A percentile compares a stretch with the other conserved stretches of the same genome.
phyloP scores from a whole-genome alignment of 805 yeast species.

The Ogataea ramenticola region DNA sequence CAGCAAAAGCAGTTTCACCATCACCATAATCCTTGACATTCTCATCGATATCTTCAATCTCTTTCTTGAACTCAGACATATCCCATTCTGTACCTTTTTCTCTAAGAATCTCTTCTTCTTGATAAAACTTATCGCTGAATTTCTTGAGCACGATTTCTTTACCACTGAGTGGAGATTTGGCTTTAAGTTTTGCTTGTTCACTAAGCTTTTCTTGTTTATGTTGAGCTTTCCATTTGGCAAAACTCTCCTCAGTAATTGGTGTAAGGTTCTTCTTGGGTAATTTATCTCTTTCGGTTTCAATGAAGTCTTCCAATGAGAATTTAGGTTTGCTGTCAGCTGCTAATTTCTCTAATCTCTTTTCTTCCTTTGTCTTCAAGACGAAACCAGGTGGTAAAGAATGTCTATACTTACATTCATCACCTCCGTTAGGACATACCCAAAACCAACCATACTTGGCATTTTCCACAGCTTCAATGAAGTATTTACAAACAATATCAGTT shows the following conservation, averaged over 20 bases:
- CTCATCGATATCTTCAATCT: constrained; percentile 42
- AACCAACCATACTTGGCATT: constrained; percentile 98
- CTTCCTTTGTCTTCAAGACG: constrained; percentile 94
- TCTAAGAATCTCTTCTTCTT: constrained; percentile 41
- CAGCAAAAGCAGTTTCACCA: constrained; percentile 37
- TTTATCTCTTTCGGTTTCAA: constrained; percentile 86
- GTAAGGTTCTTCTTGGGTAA: constrained; percentile 71
- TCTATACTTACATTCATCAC: constrained; percentile 85
- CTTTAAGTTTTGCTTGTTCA: constrained; percentile 20
- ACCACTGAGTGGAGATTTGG: constrained; percentile 52
- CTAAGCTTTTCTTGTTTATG: constrained; percentile 52
- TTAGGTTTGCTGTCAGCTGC: constrained; percentile 81
- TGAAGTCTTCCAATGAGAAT: constrained; percentile 91
- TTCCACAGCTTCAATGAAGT: constrained; percentile 93
- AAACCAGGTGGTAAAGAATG: constrained; percentile 97
- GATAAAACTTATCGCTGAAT: constrained; percentile 47
- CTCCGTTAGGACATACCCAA: constrained; percentile 96
- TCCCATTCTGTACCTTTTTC: constrained; percentile 49
- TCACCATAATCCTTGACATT: constrained; percentile 70
- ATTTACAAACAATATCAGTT: constrained; percentile 91
- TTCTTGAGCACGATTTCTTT: constrained; percentile 60
- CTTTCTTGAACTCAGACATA: constrained; percentile 48
- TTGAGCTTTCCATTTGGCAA: constrained; percentile 73
- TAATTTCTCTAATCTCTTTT: constrained; percentile 78
- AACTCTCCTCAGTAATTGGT: constrained; percentile 79